Base-by-base conservation (phyloP, 306 rosid species). In the Medicago arabica region DNA sequence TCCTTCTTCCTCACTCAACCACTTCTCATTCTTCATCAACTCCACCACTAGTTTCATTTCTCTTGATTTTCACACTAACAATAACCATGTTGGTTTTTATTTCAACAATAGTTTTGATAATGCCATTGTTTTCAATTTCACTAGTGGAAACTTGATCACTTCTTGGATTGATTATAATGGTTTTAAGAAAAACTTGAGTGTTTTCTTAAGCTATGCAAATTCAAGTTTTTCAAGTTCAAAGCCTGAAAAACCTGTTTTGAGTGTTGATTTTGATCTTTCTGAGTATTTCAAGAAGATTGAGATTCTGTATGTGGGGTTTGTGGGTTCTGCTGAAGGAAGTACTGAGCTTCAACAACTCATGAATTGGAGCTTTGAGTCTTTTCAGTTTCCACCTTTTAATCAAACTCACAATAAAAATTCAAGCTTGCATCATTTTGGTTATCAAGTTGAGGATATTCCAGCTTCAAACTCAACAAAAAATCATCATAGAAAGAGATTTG, bases 141-240 rank as follows among this genome's bases (percentile, higher is more conserved):
- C 82, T 65, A 66, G 82, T 49, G 88, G 83, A 14, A 59, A 46
- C 16, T 51, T 58, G 2, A 81, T 89, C 66, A 92, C 92, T 5
- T 86, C 90, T 72, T 90, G 97, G 97, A 80, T 95, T 19, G 89
- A 92, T 10, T 92, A 92, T 84, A 77, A 76, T 41, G 65, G 72
- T 10, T 84, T 74, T 2, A 72, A 67, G 36, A 77, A 69, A 66
- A 85, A 51, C 59, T 80, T 94, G 3, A 67, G 2, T 0, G 84
- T 92, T 31, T 95, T 69, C 78, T 71, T 92, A 43, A 83, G 88
- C 54, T 75, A 87, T 71, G 58, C 80, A 8, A 58, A 58, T 54
- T 55, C 74, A 3, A 51, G 14, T 7, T 40, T 21, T 13, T 21
- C 76, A 4, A 88, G 86, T 13, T 28, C 76, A 3, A 88, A 87